Conservation (phyloP, 805 yeast species). For the Hanseniaspora meyeri region DNA sequence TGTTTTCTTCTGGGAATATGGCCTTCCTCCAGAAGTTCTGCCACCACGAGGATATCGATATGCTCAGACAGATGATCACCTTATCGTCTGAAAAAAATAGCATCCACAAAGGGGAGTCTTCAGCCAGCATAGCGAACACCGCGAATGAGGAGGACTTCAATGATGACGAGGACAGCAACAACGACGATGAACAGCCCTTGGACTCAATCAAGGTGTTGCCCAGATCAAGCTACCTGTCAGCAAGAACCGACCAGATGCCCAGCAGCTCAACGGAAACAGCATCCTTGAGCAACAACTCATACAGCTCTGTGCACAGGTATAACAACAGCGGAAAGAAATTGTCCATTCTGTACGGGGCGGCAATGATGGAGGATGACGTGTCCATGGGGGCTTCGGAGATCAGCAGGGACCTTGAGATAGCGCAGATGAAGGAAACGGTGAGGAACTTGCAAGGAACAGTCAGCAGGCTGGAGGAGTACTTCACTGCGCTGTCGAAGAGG, state of each 20-base stretch:
- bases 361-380: conserved; percentile 1
- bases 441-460: neutral
- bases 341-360: conserved; percentile 10
- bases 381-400: neutral
- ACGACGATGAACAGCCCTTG: conserved; percentile 3
- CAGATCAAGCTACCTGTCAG: neutral
- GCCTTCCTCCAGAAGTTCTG: neutral
- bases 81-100: neutral
- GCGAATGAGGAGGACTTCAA: neutral
- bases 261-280: conserved; percentile 4
- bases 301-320: neutral
- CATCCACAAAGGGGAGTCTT: neutral
- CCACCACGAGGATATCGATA: neutral
- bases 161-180: neutral
- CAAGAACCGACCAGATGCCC: neutral
- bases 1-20: conserved; percentile 14
- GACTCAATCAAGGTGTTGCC: conserved; percentile 12
- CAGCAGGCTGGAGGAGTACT: neutral
- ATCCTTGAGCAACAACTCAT: neutral
- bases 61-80: neutral
- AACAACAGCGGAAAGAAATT: conserved; percentile 1
- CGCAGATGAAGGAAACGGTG: neutral
- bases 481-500: neutral
- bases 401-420: conserved; percentile 7
- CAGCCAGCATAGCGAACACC: neutral